These are phyloP conservation scores for Candida nanaspora DNA, from an alignment of 805 yeast genomes.

Conservation along the genomic window DNA sequence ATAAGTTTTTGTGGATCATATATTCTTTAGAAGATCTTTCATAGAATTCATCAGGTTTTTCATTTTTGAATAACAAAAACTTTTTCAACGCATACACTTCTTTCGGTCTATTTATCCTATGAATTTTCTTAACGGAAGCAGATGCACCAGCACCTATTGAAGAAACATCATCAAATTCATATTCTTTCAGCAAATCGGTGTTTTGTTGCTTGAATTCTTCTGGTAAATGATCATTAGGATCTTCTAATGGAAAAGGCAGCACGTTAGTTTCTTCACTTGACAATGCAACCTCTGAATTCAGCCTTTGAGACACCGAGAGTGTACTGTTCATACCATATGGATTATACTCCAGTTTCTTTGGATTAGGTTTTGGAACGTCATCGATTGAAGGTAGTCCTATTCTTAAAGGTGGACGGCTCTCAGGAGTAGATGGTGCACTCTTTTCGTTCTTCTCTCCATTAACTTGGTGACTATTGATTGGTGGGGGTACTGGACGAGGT, in stretches of 20 bases:
- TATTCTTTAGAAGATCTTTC: constrained; percentile 64
- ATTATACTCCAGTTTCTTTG: constrained; percentile 46
- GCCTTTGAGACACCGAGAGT: not conserved
- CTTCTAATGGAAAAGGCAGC: constrained; percentile 58
- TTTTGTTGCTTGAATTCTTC: constrained; percentile 44
- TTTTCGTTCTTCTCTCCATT: no score
- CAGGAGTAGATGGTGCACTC: not conserved
- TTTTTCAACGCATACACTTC: constrained; percentile 66
- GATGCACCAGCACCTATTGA: constrained; percentile 73
- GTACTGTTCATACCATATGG: constrained; percentile 52
- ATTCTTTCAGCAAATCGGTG: constrained; percentile 50
- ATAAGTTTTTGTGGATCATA: constrained; percentile 51
- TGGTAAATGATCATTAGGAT: constrained; percentile 66
- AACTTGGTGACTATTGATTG: not conserved
- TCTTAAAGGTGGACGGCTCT: constrained; percentile 1
- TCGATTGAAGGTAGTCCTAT: constrained; percentile 25
- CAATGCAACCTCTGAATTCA: not conserved
- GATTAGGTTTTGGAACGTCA: constrained; percentile 13
- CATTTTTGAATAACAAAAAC: constrained; percentile 54
- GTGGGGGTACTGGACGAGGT: no score
- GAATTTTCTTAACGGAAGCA: constrained; percentile 54
- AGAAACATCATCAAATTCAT: constrained; percentile 41
- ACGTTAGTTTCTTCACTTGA: constrained; percentile 34
- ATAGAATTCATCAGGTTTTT: constrained; percentile 67
- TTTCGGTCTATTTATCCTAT: constrained; percentile 30